Conservation (phyloP, 139 green algal genomes). For the Haematococcus sp. region DNA sequence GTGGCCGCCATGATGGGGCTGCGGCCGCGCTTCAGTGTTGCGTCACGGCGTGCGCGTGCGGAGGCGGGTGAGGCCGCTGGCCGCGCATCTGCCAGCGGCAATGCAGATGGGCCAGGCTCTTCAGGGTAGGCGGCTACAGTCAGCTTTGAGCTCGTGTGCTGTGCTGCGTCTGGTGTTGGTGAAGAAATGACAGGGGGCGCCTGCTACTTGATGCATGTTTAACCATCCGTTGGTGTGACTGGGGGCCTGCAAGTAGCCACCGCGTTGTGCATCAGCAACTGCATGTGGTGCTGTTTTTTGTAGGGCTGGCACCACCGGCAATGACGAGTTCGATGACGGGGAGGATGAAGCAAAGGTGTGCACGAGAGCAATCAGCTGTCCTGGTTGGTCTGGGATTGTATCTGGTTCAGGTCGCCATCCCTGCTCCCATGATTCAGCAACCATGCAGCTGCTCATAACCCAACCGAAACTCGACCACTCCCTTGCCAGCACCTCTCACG, state of each 20-base stretch:
- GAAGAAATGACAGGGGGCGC: not conserved
- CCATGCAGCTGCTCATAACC: too few relatives aligned
- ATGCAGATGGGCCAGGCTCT: not conserved
- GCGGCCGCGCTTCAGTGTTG: conserved; percentile 63
- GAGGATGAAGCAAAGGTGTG: conserved; percentile 75
- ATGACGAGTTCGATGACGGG: conserved; percentile 71
- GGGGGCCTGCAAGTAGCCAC: not conserved
- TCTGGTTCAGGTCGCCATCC: too few relatives aligned
- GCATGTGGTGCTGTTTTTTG: not conserved
- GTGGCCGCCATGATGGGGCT: conserved; percentile 80
- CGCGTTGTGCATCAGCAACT: not conserved
- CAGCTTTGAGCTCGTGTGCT: not conserved
- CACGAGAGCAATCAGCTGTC: too few relatives aligned
- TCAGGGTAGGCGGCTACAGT: too few relatives aligned
- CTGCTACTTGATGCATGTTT: not conserved
- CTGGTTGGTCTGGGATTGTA: too few relatives aligned
- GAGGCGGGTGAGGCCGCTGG: conserved; percentile 11
- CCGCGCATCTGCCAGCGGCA: not conserved
- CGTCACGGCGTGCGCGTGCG: conserved; percentile 22
- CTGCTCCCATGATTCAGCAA: too few relatives aligned
- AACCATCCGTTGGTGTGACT: not conserved
- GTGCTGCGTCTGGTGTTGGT: not conserved
- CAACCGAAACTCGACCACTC: too few relatives aligned
- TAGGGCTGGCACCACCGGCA: not conserved
- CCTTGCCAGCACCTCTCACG: too few relatives aligned